Conservation (phyloP, 202 grass and related monocot species). For the Schoenoplectus tabernaemontani region DNA sequence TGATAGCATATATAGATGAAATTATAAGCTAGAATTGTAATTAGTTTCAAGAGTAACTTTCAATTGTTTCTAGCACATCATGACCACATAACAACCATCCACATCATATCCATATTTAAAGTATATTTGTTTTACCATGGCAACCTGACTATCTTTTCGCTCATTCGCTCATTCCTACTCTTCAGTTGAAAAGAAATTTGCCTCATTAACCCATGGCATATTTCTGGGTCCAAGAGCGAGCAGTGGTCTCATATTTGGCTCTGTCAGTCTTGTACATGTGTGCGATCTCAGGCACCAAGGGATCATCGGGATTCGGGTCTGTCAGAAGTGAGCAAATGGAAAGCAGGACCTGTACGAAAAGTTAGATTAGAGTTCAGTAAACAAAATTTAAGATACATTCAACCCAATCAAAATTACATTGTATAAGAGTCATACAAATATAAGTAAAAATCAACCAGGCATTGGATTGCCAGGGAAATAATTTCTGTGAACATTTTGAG, state of each 20-base stretch:
- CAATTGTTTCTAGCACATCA: neutral
- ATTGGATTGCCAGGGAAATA: no score
- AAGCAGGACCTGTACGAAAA: slow-evolving; percentile 45
- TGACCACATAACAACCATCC: neutral
- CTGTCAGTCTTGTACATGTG: slow-evolving; percentile 90
- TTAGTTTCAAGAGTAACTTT: neutral
- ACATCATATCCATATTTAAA: neutral
- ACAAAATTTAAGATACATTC: neutral
- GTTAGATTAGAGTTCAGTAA: neutral
- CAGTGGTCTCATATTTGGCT: slow-evolving; percentile 64
- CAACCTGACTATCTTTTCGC: slow-evolving; percentile 6
- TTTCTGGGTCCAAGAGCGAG: slow-evolving; percentile 81
- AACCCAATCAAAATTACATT: neutral
- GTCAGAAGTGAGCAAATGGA: slow-evolving; percentile 74
- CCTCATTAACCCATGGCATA: slow-evolving; percentile 56
- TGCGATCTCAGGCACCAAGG: slow-evolving; percentile 69
- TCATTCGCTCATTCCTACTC: neutral
- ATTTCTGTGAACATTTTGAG: no score
- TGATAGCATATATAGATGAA: neutral
- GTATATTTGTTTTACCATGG: slow-evolving; percentile 4
- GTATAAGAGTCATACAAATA: no score
- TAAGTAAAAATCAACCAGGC: no score
- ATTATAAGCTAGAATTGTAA: slow-evolving; percentile 9
- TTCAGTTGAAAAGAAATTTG: neutral
- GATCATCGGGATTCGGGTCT: slow-evolving; percentile 69